A percentile compares a stretch with the other conserved stretches of the same genome.
These are phyloP conservation scores for Saturnispora ahearnii DNA, from an alignment of 805 yeast genomes.

Conservation along the genomic window DNA sequence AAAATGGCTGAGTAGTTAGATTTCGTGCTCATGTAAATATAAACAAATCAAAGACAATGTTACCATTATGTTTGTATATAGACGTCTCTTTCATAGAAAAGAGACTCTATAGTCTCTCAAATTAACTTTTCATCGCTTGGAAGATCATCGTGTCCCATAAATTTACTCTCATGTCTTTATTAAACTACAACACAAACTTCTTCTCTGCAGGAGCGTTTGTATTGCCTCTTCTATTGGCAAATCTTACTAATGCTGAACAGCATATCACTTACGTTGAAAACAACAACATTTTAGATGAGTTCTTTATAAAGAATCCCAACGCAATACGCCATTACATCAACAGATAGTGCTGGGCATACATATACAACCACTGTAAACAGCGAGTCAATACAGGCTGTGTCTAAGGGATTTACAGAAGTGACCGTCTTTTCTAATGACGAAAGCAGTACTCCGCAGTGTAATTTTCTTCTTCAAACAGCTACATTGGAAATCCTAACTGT, in stretches of 20 bases:
- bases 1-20: background rate
- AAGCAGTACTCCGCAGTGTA: slow-evolving; percentile 5
- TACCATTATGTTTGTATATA: too few species aligned
- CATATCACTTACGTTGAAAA: slow-evolving; percentile 2
- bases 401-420: slow-evolving; percentile 15
- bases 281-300: slow-evolving; percentile 8
- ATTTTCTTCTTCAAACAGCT: background rate
- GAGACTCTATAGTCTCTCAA: too few species aligned
- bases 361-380: slow-evolving; percentile 9
- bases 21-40: background rate
- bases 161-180: background rate
- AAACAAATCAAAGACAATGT: background rate
- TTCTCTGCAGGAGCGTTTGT: background rate
- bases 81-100: too few species aligned
- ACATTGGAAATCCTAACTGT: slow-evolving; percentile 18
- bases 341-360: slow-evolving; percentile 3
- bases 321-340: background rate
- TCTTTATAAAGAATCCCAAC: background rate
- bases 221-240: background rate
- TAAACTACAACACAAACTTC: background rate
- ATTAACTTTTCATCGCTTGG: too few species aligned
- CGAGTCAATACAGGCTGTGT: slow-evolving; percentile 13
- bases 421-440: slow-evolving; percentile 14
- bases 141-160: too few species aligned
- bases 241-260: background rate